Evolutionary conservation across 176 grass and related monocot species (phyloP), one percentile per base, ranked within the genome.

Genomic region (Oryza australiensis): DNA sequence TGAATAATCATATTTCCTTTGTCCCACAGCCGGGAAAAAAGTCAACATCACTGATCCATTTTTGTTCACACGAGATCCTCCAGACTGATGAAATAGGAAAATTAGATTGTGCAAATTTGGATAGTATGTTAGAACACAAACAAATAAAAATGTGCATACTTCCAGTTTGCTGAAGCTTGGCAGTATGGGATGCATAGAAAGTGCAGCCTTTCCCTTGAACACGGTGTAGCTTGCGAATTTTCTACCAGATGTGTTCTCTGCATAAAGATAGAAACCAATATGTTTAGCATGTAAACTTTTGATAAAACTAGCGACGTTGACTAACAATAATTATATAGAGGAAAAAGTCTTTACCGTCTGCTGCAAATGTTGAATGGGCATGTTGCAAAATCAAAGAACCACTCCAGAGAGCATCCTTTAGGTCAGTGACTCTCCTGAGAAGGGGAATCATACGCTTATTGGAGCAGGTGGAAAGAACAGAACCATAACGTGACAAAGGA

Each of bases 181-280:
- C 74, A 88, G 89, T 60, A 91, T 22, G 68, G 96, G 96, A 59
- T 76, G 73, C 62, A 93, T 55, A 29, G 87, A 86, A 81, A 98
- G 87, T 67, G 96, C 96, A 86, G 90, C 93, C 75, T 98, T 98
- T 86, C 90, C 93, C 82, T 98, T 98, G 73, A 90, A 98, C 33
- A 98, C 26, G 0, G 96, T 93, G 77, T 95, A 98, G 37, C 72
- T 73, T 11, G 87, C 96, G 59, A 10, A 88, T 48, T 63, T 93
- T 74, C 10, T 98, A 70, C 15, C 68, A 66, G 90, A 86, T 37
- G 43, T 53, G 48, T 32, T 85, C 45, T 77, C 86, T 88, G 69
- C 14, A 51, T 32, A 68, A 60, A 81, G 42, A 66, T 43, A 89
- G 49, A 24, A 27, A 80, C 7, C n/a, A 86, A 75, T 83, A 46